A percentile compares a stretch with the other conserved stretches of the same genome.
These are phyloP conservation scores for Castanea sativa DNA, from an alignment of 306 rosid genomes.

Conservation along the genomic window DNA sequence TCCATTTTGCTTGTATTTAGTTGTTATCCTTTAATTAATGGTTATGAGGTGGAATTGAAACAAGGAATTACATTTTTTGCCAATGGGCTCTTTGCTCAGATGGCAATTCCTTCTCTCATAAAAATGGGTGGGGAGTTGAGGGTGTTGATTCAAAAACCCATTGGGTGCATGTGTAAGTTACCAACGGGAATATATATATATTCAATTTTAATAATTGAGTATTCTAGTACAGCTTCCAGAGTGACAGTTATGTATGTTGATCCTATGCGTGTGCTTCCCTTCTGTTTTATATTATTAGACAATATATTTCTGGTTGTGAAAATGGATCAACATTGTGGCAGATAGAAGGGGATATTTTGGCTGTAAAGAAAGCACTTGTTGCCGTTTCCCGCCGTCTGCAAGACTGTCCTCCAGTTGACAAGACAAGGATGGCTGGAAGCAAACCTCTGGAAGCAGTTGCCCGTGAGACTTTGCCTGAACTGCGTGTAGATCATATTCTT, in stretches of 20 bases:
- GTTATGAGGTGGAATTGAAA: neutral
- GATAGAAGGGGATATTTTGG: constrained; percentile 85
- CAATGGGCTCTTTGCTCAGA: too few relatives aligned
- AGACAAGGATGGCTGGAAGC: constrained; percentile 46
- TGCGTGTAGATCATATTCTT: constrained; percentile 46
- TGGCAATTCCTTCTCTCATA: too few relatives aligned
- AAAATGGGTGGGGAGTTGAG: neutral
- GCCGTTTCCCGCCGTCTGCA: constrained; percentile 81
- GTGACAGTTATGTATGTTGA: neutral
- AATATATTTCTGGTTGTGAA: neutral
- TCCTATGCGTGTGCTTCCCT: constrained; percentile 1
- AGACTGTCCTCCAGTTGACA: constrained; percentile 54
- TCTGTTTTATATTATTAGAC: neutral
- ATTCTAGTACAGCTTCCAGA: constrained; percentile 12
- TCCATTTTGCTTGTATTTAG: neutral
- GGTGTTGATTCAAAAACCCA: neutral
- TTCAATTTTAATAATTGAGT: neutral
- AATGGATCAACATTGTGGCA: constrained; percentile 37
- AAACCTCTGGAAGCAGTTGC: constrained; percentile 55
- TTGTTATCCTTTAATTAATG: neutral
- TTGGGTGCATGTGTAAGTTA: too few relatives aligned
- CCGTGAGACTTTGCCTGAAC: constrained; percentile 39
- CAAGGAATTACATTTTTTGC: neutral
- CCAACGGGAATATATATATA: too few relatives aligned
- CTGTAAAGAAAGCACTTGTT: constrained; percentile 82